Conservation (phyloP, 768 basidiomycete species). For the Imleria badia region DNA sequence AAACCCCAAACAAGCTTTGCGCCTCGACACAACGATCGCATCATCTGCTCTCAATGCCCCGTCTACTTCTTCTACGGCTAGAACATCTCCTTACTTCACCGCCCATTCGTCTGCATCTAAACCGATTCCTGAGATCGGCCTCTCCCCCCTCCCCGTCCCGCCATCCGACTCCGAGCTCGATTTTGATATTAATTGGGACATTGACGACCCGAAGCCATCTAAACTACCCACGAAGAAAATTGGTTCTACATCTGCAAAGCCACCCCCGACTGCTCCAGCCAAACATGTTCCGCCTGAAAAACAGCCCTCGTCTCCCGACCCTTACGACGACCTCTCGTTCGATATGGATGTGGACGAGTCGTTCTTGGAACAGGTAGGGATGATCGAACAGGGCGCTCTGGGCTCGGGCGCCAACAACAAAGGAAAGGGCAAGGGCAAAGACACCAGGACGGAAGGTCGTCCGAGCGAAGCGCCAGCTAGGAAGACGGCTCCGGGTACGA, state of each 20-base stretch:
- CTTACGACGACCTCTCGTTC: slow-evolving; percentile 36
- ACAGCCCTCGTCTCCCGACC: slow-evolving; percentile 22
- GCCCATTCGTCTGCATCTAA: slow-evolving; percentile 5
- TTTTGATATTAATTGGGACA: slow-evolving; percentile 29
- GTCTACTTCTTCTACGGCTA: slow-evolving; percentile 3
- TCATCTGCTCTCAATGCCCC: slow-evolving; percentile 11
- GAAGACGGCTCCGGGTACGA: slow-evolving; percentile 22
- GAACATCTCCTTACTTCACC: slow-evolving; percentile 24
- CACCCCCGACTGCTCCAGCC: not conserved
- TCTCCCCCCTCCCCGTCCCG: slow-evolving; percentile 30
- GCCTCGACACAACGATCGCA: not conserved
- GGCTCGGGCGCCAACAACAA: slow-evolving; percentile 9
- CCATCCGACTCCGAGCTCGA: slow-evolving; percentile 17
- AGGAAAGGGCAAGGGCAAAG: slow-evolving; percentile 24
- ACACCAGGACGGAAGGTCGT: not conserved
- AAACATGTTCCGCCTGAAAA: slow-evolving; percentile 5
- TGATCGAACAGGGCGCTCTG: slow-evolving; percentile 24
- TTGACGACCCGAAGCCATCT: slow-evolving; percentile 30
- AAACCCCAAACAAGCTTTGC: not conserved
- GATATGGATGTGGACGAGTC: slow-evolving; percentile 38
- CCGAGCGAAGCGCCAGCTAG: not conserved
- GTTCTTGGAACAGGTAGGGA: slow-evolving; percentile 39
- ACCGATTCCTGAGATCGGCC: slow-evolving; percentile 26
- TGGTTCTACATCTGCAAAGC: slow-evolving; percentile 11
- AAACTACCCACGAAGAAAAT: slow-evolving; percentile 1